Evolutionary conservation across 208 protist species (phyloP).

Genomic region (Giardia muris): DNA sequence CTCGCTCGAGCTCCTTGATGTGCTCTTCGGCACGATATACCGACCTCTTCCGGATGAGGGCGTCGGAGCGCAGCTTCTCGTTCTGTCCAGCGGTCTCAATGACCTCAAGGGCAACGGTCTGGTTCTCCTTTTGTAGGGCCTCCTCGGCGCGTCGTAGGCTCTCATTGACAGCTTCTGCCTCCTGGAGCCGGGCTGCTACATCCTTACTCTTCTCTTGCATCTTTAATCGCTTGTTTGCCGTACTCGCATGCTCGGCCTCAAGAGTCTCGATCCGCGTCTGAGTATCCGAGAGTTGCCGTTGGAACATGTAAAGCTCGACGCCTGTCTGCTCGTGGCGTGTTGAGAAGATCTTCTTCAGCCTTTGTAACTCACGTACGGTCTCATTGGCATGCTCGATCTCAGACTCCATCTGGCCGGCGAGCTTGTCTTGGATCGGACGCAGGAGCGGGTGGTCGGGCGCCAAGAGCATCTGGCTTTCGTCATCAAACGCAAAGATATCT

Average conservation of each 20-base stretch:
- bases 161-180: not conserved
- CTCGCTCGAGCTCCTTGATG: not conserved
- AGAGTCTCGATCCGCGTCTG: not conserved
- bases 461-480: not conserved
- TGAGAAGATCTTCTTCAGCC: not conserved
- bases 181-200: not conserved
- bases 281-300: not conserved
- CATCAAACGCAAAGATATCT: not conserved
- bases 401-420: not conserved
- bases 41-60: not conserved
- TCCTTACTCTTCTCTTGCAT: not conserved
- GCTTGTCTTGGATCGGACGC: not conserved
- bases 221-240: not conserved
- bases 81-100: not conserved
- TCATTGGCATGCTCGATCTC: not conserved
- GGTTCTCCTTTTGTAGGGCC: not conserved
- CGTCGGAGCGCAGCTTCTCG: not conserved
- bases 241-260: not conserved
- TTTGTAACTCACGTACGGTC: not conserved
- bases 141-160: not conserved
- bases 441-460: conserved; percentile 7
- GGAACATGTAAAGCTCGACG: not conserved
- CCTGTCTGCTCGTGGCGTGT: not conserved
- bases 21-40: conserved; percentile 27
- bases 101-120: not conserved